Conservation (phyloP, 1,284 basidiomycete species). For the Tilletia caries region DNA sequence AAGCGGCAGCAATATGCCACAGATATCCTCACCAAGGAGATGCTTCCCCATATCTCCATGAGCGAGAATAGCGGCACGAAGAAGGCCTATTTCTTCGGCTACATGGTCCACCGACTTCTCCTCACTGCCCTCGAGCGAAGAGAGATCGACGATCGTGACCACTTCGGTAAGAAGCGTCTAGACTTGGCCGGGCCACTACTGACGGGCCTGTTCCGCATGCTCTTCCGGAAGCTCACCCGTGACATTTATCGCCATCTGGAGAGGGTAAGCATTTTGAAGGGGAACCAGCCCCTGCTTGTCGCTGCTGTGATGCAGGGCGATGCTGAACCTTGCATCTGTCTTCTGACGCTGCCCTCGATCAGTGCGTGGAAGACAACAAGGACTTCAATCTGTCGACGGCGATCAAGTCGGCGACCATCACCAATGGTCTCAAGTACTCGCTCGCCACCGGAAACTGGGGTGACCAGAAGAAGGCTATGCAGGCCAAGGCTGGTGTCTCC, state of each 20-base stretch:
- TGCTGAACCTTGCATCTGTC: conserved; percentile 10
- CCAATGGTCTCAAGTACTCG: conserved; percentile 96
- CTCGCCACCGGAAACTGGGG: conserved; percentile 99
- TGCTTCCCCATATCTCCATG: conserved; percentile 96
- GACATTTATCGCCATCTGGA: conserved; percentile 96
- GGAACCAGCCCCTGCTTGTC: no score
- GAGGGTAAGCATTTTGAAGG: conserved; percentile 64
- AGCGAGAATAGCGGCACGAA: conserved; percentile 92
- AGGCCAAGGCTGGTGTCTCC: conserved; percentile 91
- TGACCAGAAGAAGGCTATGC: conserved; percentile 94
- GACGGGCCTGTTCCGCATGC: conserved; percentile 92
- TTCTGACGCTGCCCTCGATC: neutral
- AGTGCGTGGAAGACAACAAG: conserved; percentile 90
- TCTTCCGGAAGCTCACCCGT: conserved; percentile 93
- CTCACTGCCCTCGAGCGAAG: conserved; percentile 89
- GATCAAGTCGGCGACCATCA: conserved; percentile 90
- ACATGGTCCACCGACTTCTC: conserved; percentile 95
- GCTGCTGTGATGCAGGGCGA: no score
- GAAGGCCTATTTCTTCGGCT: conserved; percentile 99
- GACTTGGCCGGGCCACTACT: conserved; percentile 93
- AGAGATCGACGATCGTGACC: conserved; percentile 97
- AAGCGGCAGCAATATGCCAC: conserved; percentile 93
- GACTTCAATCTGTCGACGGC: conserved; percentile 89
- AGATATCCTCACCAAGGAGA: conserved; percentile 97
- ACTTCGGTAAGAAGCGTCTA: conserved; percentile 96